Percentiles rank a stretch among this genome's conserved stretches.
These are phyloP conservation scores for Penicillium rolfsii DNA, from an alignment of 2,329 filamentous ascomycete genomes.

Conservation along the genomic window DNA sequence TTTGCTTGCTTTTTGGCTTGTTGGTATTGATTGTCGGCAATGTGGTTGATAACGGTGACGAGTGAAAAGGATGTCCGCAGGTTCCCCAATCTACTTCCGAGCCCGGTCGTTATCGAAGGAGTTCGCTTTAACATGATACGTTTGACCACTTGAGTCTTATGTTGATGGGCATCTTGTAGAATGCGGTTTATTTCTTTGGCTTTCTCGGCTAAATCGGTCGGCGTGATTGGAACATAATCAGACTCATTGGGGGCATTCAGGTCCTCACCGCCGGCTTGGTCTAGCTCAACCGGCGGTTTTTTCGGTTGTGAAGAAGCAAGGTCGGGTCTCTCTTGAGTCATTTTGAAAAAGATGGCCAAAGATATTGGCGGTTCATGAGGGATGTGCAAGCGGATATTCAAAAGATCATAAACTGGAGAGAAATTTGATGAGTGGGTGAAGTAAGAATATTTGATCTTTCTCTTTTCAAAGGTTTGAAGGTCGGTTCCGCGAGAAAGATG, in stretches of 20 bases:
- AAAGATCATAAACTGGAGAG: neutral
- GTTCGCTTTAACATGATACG: neutral
- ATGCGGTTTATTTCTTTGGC: neutral
- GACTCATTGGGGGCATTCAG: neutral
- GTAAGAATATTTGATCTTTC: neutral
- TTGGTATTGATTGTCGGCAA: neutral
- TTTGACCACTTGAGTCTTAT: neutral
- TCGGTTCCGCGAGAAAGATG: neutral
- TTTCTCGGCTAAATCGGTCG: neutral
- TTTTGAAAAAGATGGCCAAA: neutral
- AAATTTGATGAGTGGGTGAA: neutral
- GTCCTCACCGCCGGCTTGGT: neutral
- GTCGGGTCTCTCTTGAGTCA: neutral
- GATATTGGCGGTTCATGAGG: neutral
- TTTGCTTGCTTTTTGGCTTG: slow-evolving; percentile 15
- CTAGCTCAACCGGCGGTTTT: neutral
- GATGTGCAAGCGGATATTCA: neutral
- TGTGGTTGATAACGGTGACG: slow-evolving; percentile 1
- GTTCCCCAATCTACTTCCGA: neutral
- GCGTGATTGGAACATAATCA: neutral
- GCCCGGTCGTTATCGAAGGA: neutral
- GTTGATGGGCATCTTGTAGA: neutral
- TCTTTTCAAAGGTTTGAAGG: neutral
- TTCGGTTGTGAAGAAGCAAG: too few relatives aligned
- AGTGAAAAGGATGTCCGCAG: slow-evolving; percentile 2